Conservation (phyloP, 805 yeast species). For the Schwanniomyces yamadae region DNA sequence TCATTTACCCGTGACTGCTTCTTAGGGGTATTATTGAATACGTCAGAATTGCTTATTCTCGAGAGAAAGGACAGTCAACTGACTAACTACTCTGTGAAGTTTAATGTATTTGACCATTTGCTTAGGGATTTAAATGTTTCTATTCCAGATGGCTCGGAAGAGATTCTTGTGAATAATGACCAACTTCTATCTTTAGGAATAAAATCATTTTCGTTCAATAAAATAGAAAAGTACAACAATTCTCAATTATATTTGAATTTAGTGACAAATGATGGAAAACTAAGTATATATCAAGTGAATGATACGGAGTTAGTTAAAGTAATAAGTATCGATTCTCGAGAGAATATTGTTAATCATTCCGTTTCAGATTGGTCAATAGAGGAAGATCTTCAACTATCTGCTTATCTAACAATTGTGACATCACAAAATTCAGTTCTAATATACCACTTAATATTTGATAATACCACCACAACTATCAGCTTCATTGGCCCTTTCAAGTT, state of each 20-base stretch:
- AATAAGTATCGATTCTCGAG: background rate
- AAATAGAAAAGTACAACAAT: constrained; percentile 1
- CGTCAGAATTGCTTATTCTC: constrained; percentile 37
- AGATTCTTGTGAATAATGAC: constrained; percentile 17
- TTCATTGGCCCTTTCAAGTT: background rate
- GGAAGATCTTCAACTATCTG: constrained; percentile 1
- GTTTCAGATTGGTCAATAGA: constrained; percentile 13
- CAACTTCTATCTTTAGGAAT: constrained; percentile 24
- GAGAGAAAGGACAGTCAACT: constrained; percentile 23
- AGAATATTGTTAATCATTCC: constrained; percentile 7
- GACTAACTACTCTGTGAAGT: constrained; percentile 22
- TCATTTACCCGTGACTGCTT: constrained; percentile 24
- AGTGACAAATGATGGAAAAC: constrained; percentile 2
- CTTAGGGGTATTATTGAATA: constrained; percentile 35
- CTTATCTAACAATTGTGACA: constrained; percentile 5
- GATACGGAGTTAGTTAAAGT: background rate
- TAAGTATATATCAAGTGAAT: constrained; percentile 3
- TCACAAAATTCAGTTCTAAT: constrained; percentile 5
- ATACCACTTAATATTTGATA: constrained; percentile 1
- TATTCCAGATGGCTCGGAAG: constrained; percentile 16
- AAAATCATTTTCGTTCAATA: constrained; percentile 26
- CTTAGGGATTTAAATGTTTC: constrained; percentile 19
- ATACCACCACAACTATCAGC: background rate
- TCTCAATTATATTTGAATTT: constrained; percentile 5
- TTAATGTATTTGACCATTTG: constrained; percentile 27